Conservation (phyloP, 495 filamentous ascomycete species). For the Aspergillus cavernicola region DNA sequence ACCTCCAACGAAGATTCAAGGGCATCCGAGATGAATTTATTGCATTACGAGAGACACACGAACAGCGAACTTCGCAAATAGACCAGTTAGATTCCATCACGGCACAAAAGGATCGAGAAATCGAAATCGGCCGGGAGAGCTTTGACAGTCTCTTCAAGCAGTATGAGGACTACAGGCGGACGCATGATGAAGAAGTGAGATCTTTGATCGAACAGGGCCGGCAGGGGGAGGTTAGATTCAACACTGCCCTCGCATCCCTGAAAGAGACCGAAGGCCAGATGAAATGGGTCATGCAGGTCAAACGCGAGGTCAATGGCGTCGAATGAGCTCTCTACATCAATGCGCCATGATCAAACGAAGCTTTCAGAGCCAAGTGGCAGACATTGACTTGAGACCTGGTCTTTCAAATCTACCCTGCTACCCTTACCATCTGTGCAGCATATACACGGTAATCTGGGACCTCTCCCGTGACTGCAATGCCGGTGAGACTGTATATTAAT, state of each 20-base stretch:
- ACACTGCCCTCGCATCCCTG: conserved; percentile 54
- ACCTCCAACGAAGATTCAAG: conserved; percentile 39
- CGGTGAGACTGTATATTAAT: conserved; percentile 14
- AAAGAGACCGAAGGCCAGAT: conserved; percentile 61
- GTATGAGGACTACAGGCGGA: conserved; percentile 60
- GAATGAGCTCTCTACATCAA: conserved; percentile 26
- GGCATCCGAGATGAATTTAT: conserved; percentile 26
- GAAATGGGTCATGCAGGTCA: conserved; percentile 65
- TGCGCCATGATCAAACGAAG: neutral
- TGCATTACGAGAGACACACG: conserved; percentile 36
- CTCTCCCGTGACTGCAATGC: conserved; percentile 1
- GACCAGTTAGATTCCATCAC: conserved; percentile 60
- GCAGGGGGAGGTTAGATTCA: conserved; percentile 51
- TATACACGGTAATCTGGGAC: neutral
- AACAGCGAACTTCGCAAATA: conserved; percentile 50
- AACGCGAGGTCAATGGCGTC: conserved; percentile 48
- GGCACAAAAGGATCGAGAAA: conserved; percentile 66
- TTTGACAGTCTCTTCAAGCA: conserved; percentile 55
- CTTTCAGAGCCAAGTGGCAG: neutral
- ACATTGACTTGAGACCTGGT: neutral
- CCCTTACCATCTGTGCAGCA: neutral
- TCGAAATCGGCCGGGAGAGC: conserved; percentile 52
- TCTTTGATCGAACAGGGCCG: conserved; percentile 54
- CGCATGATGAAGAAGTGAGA: conserved; percentile 57
- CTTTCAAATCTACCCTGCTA: neutral